A percentile compares a stretch with the other conserved stretches of the same genome.
Conservation (phyloP, 345 rosid species). For the Murraya paniculata region DNA sequence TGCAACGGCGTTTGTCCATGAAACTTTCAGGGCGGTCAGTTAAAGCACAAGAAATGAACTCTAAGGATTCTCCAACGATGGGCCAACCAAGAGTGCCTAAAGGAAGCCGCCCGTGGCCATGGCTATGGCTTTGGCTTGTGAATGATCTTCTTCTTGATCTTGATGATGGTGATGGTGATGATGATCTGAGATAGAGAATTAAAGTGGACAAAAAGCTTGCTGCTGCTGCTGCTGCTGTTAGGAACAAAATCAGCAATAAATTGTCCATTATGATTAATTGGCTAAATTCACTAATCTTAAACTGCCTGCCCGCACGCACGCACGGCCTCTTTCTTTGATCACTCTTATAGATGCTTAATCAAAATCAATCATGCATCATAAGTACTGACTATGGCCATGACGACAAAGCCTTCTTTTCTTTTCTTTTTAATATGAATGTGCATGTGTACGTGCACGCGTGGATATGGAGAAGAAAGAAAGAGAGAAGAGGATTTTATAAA, state of each 20-base stretch:
- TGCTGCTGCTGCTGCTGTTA: constrained; percentile 17
- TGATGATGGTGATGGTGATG: constrained; percentile 14
- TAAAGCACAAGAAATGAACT: constrained; percentile 77
- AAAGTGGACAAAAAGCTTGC: constrained; percentile 1
- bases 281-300: constrained; percentile 14
- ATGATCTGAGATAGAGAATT: constrained; percentile 31
- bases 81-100: constrained; percentile 88
- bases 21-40: constrained; percentile 86
- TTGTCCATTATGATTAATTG: constrained; percentile 32
- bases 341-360: background rate
- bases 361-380: background rate
- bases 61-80: constrained; percentile 80
- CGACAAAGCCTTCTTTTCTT: background rate
- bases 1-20: constrained; percentile 75
- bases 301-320: constrained; percentile 10
- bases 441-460: constrained; percentile 40
- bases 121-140: background rate
- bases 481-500: background rate
- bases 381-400: background rate
- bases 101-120: constrained; percentile 37
- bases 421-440: constrained; percentile 13
- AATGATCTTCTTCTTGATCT: background rate
- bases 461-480: constrained; percentile 7
- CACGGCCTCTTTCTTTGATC: constrained; percentile 26
- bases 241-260: constrained; percentile 33